Percentiles rank a stretch among this genome's conserved stretches.
Evolutionary conservation across 2,329 filamentous ascomycete genomes (phyloP).

Genomic region (Colletotrichum viniferum): DNA sequence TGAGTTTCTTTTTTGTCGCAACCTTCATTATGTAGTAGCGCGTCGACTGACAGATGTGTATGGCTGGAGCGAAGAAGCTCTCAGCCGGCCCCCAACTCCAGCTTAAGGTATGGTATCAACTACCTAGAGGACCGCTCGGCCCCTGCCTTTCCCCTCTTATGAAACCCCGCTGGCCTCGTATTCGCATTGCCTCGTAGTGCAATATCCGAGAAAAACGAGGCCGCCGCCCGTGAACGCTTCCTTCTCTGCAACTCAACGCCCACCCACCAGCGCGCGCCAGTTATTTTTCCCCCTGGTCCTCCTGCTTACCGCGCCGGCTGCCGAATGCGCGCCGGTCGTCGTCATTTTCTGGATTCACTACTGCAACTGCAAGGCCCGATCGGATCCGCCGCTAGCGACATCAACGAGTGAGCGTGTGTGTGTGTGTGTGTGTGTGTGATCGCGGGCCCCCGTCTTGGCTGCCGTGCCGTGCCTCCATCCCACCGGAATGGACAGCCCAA

Average conservation of each 20-base stretch:
- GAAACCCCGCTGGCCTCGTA: conserved; percentile 6
- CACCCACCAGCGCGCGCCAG: background rate
- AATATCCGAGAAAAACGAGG: conserved; percentile 20
- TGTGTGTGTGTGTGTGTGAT: background rate
- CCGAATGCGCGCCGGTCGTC: background rate
- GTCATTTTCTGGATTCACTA: background rate
- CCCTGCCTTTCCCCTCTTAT: background rate
- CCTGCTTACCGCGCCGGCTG: background rate
- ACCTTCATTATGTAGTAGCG: background rate
- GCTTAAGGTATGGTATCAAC: background rate
- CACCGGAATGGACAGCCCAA: conserved; percentile 16
- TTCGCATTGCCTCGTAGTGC: background rate
- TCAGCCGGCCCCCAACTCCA: background rate
- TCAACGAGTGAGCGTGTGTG: background rate
- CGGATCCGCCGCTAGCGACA: background rate
- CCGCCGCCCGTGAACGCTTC: conserved; percentile 4
- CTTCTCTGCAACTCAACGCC: conserved; percentile 8
- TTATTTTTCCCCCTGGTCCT: background rate
- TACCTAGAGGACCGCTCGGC: background rate
- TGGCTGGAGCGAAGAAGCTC: background rate
- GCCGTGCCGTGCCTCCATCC: background rate
- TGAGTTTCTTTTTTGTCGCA: background rate
- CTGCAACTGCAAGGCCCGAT: background rate
- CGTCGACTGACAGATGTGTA: background rate
- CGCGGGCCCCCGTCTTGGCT: background rate